These are phyloP conservation scores for Hypoxylon sp. DNA, from an alignment of 2,329 filamentous ascomycete genomes.

Conservation along the genomic window DNA sequence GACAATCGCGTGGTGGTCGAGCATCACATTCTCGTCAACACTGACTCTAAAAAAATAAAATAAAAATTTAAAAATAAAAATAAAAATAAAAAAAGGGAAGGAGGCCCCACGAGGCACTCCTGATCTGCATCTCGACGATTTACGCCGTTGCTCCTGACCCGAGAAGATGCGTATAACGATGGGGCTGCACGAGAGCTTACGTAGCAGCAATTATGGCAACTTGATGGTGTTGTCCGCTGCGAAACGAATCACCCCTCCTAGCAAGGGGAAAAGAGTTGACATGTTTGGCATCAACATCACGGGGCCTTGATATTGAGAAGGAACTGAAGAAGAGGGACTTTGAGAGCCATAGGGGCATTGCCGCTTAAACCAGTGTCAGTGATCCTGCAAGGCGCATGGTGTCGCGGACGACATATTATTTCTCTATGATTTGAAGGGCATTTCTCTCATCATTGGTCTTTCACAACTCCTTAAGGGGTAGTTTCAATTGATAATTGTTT, in stretches of 20 bases:
- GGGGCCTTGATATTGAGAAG: slow-evolving; percentile 30
- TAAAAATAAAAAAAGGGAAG: slow-evolving; percentile 27
- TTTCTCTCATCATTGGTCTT: too few species aligned
- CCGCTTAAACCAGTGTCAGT: too few species aligned
- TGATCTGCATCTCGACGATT: slow-evolving; percentile 36
- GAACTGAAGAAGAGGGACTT: slow-evolving; percentile 30
- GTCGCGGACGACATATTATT: too few species aligned
- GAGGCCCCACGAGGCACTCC: slow-evolving; percentile 33
- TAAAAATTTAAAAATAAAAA: too few species aligned
- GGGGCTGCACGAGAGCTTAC: slow-evolving; percentile 26
- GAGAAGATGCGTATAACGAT: slow-evolving; percentile 18
- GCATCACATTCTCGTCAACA: slow-evolving; percentile 41
- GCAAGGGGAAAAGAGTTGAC: slow-evolving; percentile 34
- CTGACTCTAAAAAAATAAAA: too few species aligned
- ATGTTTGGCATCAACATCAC: slow-evolving; percentile 25
- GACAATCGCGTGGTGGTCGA: slow-evolving; percentile 45
- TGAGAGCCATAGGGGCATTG: too few species aligned
- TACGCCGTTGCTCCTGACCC: slow-evolving; percentile 34
- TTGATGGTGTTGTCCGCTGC: slow-evolving; percentile 27
- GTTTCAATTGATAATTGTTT: too few species aligned
- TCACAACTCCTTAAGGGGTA: too few species aligned
- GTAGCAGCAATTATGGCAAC: slow-evolving; percentile 29
- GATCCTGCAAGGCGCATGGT: too few species aligned
- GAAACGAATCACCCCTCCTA: slow-evolving; percentile 30
- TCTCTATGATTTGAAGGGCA: too few species aligned